Evolutionary conservation across 495 filamentous ascomycete species (phyloP).

Genomic region (Venustampulla echinocandica): DNA sequence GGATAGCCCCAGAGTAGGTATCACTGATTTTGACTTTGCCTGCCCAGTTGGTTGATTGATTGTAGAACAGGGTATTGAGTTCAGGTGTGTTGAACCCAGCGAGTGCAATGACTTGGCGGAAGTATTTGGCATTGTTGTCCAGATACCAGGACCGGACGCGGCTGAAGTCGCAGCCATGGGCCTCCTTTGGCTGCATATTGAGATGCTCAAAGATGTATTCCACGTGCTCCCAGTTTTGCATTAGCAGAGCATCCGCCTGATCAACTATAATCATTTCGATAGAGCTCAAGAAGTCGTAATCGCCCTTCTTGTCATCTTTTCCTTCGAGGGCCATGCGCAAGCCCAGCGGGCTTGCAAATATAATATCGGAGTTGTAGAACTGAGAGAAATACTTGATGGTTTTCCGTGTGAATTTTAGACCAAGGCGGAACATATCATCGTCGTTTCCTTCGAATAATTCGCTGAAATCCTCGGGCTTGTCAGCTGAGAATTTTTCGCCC

Average conservation of each 20-base stretch:
- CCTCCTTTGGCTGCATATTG: slow-evolving; percentile 80
- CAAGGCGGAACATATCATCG: slow-evolving; percentile 91
- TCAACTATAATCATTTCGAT: slow-evolving; percentile 87
- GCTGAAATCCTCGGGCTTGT: slow-evolving; percentile 78
- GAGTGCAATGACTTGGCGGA: slow-evolving; percentile 77
- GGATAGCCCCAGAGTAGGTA: slow-evolving; percentile 58
- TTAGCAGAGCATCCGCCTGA: slow-evolving; percentile 85
- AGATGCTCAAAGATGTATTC: slow-evolving; percentile 85
- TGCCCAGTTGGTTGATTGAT: slow-evolving; percentile 67
- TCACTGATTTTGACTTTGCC: slow-evolving; percentile 67
- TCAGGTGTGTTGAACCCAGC: slow-evolving; percentile 82
- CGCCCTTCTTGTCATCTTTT: slow-evolving; percentile 65
- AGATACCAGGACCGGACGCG: slow-evolving; percentile 88
- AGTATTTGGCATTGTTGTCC: slow-evolving; percentile 67
- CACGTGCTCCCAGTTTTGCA: slow-evolving; percentile 98
- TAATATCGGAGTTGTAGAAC: slow-evolving; percentile 94
- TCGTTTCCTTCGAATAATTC: slow-evolving; percentile 91
- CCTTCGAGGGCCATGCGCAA: slow-evolving; percentile 82
- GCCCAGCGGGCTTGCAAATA: slow-evolving; percentile 81
- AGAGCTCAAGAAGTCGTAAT: slow-evolving; percentile 86
- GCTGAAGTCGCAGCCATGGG: slow-evolving; percentile 89
- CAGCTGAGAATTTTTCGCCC: slow-evolving; percentile 54
- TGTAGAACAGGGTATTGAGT: slow-evolving; percentile 67
- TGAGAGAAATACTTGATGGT: slow-evolving; percentile 90
- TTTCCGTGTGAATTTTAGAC: slow-evolving; percentile 90